Base-by-base conservation (phyloP, 345 rosid species). In the Salix dunnii region DNA sequence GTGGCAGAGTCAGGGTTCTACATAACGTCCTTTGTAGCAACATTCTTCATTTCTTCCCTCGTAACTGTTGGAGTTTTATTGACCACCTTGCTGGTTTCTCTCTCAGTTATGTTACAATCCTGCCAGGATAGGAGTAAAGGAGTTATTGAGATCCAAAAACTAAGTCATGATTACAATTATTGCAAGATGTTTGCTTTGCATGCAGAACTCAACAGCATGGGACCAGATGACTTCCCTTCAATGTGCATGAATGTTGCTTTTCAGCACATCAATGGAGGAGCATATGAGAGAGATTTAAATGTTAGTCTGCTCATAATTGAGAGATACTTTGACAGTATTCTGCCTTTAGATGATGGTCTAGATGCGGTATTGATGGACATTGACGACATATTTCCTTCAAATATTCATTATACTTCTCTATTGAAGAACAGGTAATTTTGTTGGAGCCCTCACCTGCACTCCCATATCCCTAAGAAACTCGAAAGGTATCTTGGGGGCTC, bases 11-110 rank as follows among this genome's bases (percentile, higher is more conserved):
- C 92, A 1, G 96, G 97, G 66, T 91, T 93, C 87, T 86, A 86
- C 80, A 88, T 94, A 94, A 83, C 93, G 74, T 88, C 97, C 40
- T 88, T 91, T 71, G 84, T 94, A 68, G 94, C 91, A 46, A 85
- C 89, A 20, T 85, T 92, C 82, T 91, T 92, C 82, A 78, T 92
- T 23, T 87, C 87, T 68, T 84, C 88, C 46, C 91, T 92, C 31
- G 75, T 84, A 18, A 86, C 90, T 28, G 78, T 90, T 66, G 97
- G 91, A n/a, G 81, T 90, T 38, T 67, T 94, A 76, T 73, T 91
- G 42, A 35, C 89, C 55, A 85, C 95, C 58, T 79, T 94, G 84
- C 43, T 94, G 74, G 67, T 91, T 71, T 81, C 93, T 46, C 82
- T 92, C 70, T 68, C 90, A 21, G 86, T 89, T n/a, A 91, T 91